Evolutionary conservation across 192 early-diverging fungal species (phyloP), one percentile per base, ranked within the genome.

Genomic region (Coemansia sp.): DNA sequence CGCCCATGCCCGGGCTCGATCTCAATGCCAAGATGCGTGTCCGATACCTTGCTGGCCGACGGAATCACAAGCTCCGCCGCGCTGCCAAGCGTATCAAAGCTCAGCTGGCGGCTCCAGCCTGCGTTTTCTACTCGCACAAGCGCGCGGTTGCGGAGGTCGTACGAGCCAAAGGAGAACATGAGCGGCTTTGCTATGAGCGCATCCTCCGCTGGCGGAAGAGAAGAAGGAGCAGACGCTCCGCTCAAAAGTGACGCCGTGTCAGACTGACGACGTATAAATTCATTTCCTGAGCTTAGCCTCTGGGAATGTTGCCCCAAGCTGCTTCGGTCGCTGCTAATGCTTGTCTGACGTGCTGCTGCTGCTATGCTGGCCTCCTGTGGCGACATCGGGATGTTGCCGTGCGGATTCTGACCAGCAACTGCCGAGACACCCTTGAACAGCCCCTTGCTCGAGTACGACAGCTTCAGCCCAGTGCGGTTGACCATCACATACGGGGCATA

Each of bases 61-160:
- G 88, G 88, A 25, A 99, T 82, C 14, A 84, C 72, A 2, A 97
- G 83, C 54, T 92, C 92, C 62, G 89, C 86, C 9, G 89, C 84
- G 62, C 89, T 94, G 10, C 95, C 95, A 54, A 97, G 90, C 2
- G 95, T 94, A 66, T 99, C 97, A 71, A 99, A 97, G 79, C 95
- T 97, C 48, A 96, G 71, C 3, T 91, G 92, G 64, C 87, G 74
- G 46, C 94, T 96, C 92, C 91, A 94, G 2, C 93, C 90, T 0
- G 92, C 90, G 19, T 88, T 85, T 13, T 67, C 74, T 0, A 91
- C 82, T 64, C 91, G 87, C 29, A 97, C 83, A 57, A 93, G 75
- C 2, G 90, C 87, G 25, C 95, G 81, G 73, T 95, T 97, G 36
- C 89, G 76, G 46, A 90, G 87, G 49, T 97, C 94, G 65, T 87